Evolutionary conservation across 768 basidiomycete genomes (phyloP), one percentile per base, ranked within the genome.

Genomic region (Myochromella boudieri): DNA sequence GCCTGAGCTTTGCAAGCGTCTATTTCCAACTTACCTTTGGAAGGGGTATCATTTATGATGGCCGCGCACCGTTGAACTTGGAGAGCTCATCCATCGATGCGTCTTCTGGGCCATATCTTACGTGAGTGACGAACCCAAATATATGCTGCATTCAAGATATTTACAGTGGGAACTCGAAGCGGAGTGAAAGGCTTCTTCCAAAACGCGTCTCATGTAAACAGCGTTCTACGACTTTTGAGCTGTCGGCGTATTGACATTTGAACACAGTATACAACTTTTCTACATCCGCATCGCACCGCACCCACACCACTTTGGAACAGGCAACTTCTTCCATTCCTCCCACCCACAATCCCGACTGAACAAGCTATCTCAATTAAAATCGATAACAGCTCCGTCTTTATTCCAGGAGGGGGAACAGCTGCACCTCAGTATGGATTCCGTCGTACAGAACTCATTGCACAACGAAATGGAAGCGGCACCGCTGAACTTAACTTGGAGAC

Each of bases 361-460:
- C 80, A 84, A 61, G 63, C 69, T 0, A 63, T 84, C 42, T 69
- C 72, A 24, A 66, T 78, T 42, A 66, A 73, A 2, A 81, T 85
- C 41, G 80, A 82, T 57, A 79, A 81, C 60, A 71, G 66, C 42
- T 80, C 80, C 26, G 63, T 82, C 34, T 84, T 84, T 52, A 57
- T 73, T 25, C 77, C 82, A 0, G 81, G 80, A 3, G 64, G 73
- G 12, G 65, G 62, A 0, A 53, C 58, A 14, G 65, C 60, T 0
- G 51, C 59, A 3, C 76, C 78, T 0, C 81, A 84, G 57, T 64
- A 60, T 33, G 81, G 81, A 6, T 84, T 82, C 65, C 70, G 80
- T 12, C 71, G 80, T 24, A 80, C 80, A 0, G 82, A 84, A 47
- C 57, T 85, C 47, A 80, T 84, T 45, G 77, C 80, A 0, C 70